Conservation (phyloP, 768 basidiomycete genomes). For the Calocera cornea region DNA sequence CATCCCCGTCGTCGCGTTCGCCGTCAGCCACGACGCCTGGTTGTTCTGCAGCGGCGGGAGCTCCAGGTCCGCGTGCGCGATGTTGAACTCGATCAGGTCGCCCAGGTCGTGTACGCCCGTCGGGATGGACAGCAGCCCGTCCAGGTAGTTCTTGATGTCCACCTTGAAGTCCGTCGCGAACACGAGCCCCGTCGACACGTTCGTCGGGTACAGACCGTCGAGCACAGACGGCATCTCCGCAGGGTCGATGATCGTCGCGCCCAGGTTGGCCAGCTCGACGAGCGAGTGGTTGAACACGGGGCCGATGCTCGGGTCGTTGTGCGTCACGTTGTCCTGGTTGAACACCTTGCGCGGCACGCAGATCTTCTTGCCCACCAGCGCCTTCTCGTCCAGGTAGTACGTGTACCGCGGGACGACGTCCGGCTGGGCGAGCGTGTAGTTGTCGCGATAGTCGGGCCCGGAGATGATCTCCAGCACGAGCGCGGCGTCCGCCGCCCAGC, state of each 20-base stretch:
- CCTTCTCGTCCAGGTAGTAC: slow-evolving; percentile 22
- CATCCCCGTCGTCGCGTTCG: slow-evolving; percentile 31
- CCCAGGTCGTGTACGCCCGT: slow-evolving; percentile 24
- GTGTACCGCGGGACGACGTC: slow-evolving; percentile 23
- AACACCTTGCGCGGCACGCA: neutral
- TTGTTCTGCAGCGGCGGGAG: slow-evolving; percentile 36
- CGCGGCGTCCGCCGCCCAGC: slow-evolving; percentile 42
- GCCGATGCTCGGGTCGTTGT: neutral
- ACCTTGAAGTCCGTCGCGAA: slow-evolving; percentile 3
- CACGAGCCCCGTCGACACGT: neutral
- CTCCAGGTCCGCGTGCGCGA: slow-evolving; percentile 33
- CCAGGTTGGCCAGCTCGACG: neutral
- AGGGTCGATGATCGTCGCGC: neutral
- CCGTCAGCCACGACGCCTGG: slow-evolving; percentile 38
- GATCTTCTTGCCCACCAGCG: neutral
- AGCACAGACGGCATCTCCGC: neutral
- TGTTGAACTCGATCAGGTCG: slow-evolving; percentile 46
- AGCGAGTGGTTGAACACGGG: neutral
- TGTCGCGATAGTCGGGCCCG: slow-evolving; percentile 41
- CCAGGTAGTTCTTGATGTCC: slow-evolving; percentile 3
- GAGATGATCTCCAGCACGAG: slow-evolving; percentile 44
- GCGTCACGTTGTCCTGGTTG: slow-evolving; percentile 4
- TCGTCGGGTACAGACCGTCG: neutral
- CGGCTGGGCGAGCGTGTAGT: slow-evolving; percentile 37
- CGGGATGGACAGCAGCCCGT: neutral